phyloP scores from a whole-genome alignment of 139 green algal genomes.

The Yamagishiella unicocca region DNA sequence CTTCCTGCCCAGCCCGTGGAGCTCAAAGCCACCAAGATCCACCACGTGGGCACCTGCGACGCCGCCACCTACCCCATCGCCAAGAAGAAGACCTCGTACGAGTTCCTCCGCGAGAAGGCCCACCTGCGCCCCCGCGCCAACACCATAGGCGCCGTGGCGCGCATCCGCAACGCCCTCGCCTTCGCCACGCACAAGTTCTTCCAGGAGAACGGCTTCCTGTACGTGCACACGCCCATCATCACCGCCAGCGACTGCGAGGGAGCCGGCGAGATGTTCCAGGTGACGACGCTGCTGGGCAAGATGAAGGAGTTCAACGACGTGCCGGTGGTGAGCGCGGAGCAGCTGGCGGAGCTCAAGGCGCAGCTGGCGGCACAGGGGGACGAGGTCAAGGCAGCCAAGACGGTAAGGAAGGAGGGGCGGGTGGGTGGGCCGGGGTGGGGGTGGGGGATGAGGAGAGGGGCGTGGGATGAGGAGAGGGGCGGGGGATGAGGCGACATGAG shows the following conservation, averaged over 20 bases:
- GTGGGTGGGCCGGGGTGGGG: no score
- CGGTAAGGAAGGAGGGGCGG: conserved; percentile 59
- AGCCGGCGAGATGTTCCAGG: conserved; percentile 99
- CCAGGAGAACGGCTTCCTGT: conserved; percentile 91
- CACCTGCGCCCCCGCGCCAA: conserved; percentile 97
- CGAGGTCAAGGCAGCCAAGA: conserved; percentile 85
- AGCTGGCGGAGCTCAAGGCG: conserved; percentile 71
- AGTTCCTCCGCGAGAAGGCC: conserved; percentile 95
- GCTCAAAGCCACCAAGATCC: conserved; percentile 86
- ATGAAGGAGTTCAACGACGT: conserved; percentile 53
- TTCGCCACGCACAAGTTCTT: conserved; percentile 91
- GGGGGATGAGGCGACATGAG: no score
- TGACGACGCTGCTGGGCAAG: conserved; percentile 79
- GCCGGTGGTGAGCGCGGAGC: conserved; percentile 47
- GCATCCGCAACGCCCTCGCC: conserved; percentile 96
- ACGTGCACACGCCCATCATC: conserved; percentile 98
- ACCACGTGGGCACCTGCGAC: conserved; percentile 89
- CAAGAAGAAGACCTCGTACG: conserved; percentile 93
- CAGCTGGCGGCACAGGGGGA: conserved; percentile 70
- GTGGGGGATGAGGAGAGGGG: no score
- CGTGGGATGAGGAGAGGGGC: no score
- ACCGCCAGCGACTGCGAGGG: conserved; percentile 96
- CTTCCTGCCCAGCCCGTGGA: conserved; percentile 76
- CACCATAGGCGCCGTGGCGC: conserved; percentile 94
- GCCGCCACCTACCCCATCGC: conserved; percentile 93